Evolutionary conservation across 345 rosid genomes (phyloP).

Genomic region (Gossypium arboreum): DNA sequence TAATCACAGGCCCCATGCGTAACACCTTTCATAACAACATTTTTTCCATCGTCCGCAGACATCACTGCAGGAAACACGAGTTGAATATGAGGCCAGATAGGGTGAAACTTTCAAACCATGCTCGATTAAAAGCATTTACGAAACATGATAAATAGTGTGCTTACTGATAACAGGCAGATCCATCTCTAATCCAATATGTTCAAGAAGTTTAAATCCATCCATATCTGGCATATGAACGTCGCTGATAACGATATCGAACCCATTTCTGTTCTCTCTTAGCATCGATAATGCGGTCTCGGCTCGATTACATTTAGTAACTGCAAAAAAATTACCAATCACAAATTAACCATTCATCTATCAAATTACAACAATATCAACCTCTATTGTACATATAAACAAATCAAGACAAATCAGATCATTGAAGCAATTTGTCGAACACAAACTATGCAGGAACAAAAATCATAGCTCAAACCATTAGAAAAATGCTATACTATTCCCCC

Average conservation of each 20-base stretch:
- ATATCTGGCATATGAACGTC: constrained; percentile 91
- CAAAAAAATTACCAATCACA: background rate
- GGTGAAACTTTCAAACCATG: background rate
- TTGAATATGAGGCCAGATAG: background rate
- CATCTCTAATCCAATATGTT: constrained; percentile 65
- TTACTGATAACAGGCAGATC: constrained; percentile 89
- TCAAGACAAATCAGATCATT: background rate
- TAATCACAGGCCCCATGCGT: constrained; percentile 83
- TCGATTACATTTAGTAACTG: constrained; percentile 89
- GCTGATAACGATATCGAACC: constrained; percentile 71
- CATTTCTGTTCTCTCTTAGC: constrained; percentile 45
- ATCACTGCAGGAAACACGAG: constrained; percentile 52
- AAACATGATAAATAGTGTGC: constrained; percentile 7
- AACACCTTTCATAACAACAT: constrained; percentile 66
- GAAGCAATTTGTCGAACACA: background rate
- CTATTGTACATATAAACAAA: background rate
- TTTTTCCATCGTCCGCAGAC: constrained; percentile 77
- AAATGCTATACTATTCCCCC: constrained; percentile 10
- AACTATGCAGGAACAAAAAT: constrained; percentile 10
- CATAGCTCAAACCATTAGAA: background rate
- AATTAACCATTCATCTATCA: constrained; percentile 20
- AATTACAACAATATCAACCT: constrained; percentile 2
- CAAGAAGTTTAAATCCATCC: constrained; percentile 83
- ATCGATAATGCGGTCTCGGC: constrained; percentile 71
- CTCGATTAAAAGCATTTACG: background rate